Conservation (phyloP, 2,329 filamentous ascomycete genomes). For the Bimuria novae-zelandiae region DNA sequence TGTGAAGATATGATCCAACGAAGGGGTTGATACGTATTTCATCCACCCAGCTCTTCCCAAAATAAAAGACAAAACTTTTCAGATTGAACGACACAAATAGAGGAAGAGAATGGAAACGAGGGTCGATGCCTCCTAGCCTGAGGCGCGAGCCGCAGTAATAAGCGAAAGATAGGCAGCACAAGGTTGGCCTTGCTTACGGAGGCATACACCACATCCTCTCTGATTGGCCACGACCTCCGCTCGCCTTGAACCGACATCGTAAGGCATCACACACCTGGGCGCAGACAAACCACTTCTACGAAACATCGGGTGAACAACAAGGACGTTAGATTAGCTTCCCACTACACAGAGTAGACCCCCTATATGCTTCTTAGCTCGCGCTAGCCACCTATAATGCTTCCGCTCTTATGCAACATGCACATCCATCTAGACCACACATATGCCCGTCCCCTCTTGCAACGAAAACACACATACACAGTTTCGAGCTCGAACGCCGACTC, state of each 20-base stretch:
- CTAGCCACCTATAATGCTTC: neutral
- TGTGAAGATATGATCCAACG: too few relatives aligned
- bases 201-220: neutral
- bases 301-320: too few relatives aligned
- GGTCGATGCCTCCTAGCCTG: neutral
- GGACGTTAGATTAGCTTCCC: too few relatives aligned
- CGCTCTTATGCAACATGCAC: neutral
- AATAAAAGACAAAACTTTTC: too few relatives aligned
- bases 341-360: too few relatives aligned
- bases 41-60: too few relatives aligned
- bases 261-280: too few relatives aligned
- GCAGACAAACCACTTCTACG: too few relatives aligned
- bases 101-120: neutral
- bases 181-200: conserved; percentile 3
- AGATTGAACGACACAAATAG: neutral
- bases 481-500: conserved; percentile 7
- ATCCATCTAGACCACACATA: neutral
- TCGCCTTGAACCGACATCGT: too few relatives aligned
- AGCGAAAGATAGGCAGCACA: neutral
- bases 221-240: neutral
- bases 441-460: too few relatives aligned
- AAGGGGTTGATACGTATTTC: too few relatives aligned
- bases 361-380: neutral
- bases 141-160: neutral
- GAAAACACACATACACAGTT: too few relatives aligned